These are phyloP conservation scores for Cenchrus fungigraminus DNA, from an alignment of 176 grass and related monocot genomes.

Conservation along the genomic window DNA sequence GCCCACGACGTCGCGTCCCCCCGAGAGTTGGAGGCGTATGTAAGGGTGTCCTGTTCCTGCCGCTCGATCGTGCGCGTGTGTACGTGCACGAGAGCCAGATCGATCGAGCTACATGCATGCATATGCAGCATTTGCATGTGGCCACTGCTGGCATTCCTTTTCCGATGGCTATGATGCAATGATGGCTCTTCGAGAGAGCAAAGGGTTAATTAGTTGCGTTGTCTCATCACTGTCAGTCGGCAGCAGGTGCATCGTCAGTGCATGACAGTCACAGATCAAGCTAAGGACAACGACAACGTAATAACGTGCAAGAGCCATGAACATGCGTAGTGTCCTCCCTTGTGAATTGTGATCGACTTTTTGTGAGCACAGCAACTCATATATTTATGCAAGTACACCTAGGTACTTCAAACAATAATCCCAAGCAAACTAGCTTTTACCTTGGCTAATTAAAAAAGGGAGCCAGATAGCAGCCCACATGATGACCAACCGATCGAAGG, in stretches of 20 bases:
- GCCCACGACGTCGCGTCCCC: not conserved
- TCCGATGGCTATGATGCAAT: not conserved
- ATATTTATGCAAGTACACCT: not conserved
- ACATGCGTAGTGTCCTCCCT: too few relatives aligned
- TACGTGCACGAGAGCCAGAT: too few relatives aligned
- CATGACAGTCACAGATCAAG: not conserved
- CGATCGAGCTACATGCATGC: not conserved
- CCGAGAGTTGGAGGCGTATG: not conserved
- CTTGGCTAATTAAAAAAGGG: not conserved
- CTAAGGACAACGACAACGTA: not conserved
- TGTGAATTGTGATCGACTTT: not conserved
- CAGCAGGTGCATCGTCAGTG: not conserved
- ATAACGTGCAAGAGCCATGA: not conserved
- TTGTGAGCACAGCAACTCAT: not conserved
- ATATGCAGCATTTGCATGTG: not conserved
- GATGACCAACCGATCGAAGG: not conserved
- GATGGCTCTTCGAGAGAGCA: slow-evolving; percentile 1
- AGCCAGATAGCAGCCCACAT: not conserved
- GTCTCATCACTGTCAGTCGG: not conserved
- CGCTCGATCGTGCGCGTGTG: not conserved
- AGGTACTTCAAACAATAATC: not conserved
- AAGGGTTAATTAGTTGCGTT: not conserved
- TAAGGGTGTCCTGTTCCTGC: too few relatives aligned
- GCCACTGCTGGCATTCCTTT: not conserved
- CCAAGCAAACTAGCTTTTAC: not conserved